A percentile compares a stretch with the other conserved stretches of the same genome.
Evolutionary conservation across 2,329 filamentous ascomycete species (phyloP).

Genomic region (Cadophora sp.): DNA sequence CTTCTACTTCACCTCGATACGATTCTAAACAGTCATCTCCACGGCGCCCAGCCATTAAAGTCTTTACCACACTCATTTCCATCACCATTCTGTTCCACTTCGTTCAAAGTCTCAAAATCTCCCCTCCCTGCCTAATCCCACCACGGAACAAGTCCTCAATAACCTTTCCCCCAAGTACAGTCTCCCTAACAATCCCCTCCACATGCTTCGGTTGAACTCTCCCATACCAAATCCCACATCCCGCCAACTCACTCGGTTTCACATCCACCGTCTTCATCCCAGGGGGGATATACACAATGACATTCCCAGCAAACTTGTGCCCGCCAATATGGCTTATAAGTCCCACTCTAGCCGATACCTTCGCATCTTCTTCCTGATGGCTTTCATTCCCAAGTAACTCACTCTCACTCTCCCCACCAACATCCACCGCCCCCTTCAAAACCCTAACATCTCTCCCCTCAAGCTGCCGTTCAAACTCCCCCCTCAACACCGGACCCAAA

Average conservation of each 20-base stretch:
- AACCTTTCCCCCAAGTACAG: constrained; percentile 69
- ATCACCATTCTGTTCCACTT: too few relatives aligned
- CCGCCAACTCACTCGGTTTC: constrained; percentile 64
- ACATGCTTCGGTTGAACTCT: constrained; percentile 78
- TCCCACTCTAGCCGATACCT: constrained; percentile 62
- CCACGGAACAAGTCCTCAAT: constrained; percentile 77
- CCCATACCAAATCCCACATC: constrained; percentile 83
- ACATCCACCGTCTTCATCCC: constrained; percentile 50
- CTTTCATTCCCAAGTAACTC: constrained; percentile 51
- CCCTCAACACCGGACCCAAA: constrained; percentile 74
- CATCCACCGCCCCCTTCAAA: constrained; percentile 51
- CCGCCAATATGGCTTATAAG: constrained; percentile 82
- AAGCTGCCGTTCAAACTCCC: constrained; percentile 72
- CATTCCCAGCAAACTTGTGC: constrained; percentile 86
- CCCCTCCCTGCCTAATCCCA: constrained; percentile 63
- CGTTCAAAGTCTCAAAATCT: constrained; percentile 51
- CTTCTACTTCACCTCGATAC: too few relatives aligned
- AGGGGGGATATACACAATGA: constrained; percentile 80
- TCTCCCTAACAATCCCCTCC: constrained; percentile 77
- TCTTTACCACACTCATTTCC: too few relatives aligned
- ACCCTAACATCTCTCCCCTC: constrained; percentile 57
- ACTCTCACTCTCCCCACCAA: constrained; percentile 16
- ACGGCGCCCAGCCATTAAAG: too few relatives aligned
- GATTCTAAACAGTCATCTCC: too few relatives aligned
- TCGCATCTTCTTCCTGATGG: constrained; percentile 35